Conservation (phyloP, 2,329 filamentous ascomycete species). For the Talaromyces funiculosus region DNA sequence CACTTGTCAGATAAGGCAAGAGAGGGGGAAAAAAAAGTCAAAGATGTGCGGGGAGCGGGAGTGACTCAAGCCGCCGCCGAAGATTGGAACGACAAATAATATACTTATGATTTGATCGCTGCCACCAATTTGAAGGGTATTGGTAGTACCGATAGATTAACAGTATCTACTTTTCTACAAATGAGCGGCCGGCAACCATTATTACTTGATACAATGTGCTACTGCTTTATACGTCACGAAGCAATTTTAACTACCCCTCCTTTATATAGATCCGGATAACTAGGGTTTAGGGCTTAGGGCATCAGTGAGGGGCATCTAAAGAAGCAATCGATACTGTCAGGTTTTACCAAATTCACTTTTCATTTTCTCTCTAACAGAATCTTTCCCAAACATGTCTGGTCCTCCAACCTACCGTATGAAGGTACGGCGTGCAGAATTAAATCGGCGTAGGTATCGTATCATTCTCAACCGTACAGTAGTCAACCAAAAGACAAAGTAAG, state of each 20-base stretch:
- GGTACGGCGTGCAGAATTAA: not conserved
- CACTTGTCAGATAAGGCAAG: not conserved
- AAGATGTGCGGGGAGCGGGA: slow-evolving; percentile 14
- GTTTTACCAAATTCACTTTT: not conserved
- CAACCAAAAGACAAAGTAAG: not conserved
- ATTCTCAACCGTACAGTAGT: not conserved
- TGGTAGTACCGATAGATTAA: not conserved
- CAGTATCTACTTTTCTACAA: not conserved
- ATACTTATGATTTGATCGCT: not conserved
- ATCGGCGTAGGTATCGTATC: not conserved
- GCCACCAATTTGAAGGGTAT: not conserved
- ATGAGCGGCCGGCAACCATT: too few relatives aligned
- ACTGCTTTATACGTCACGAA: not conserved
- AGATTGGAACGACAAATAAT: slow-evolving; percentile 9
- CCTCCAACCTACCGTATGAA: not conserved
- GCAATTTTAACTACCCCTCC: slow-evolving; percentile 4
- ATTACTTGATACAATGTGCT: not conserved
- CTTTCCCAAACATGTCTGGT: not conserved
- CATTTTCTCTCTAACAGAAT: not conserved
- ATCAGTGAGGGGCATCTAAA: slow-evolving; percentile 18
- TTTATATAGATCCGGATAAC: not conserved
- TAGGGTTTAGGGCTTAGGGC: slow-evolving; percentile 26
- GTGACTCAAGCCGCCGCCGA: slow-evolving; percentile 9
- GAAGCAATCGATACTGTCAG: not conserved
- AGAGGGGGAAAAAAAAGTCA: slow-evolving; percentile 5